phyloP scores from a whole-genome alignment of 2,329 filamentous ascomycete species.

The Fusarium siculi region DNA sequence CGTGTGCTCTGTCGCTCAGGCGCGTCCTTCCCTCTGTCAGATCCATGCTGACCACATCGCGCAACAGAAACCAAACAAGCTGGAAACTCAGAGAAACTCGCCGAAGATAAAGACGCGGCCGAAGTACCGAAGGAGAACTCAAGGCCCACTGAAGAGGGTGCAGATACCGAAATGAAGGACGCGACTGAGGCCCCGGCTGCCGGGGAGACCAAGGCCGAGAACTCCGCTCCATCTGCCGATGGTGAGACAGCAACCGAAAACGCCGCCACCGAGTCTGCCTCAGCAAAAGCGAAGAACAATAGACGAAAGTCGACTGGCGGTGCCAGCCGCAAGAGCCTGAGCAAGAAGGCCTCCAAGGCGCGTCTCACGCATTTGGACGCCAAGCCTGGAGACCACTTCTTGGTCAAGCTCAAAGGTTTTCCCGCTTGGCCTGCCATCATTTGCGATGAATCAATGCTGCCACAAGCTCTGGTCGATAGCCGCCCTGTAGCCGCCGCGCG shows the following conservation, averaged over 20 bases:
- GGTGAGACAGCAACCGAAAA: slow-evolving; percentile 42
- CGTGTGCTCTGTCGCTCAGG: slow-evolving; percentile 25
- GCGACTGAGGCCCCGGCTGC: slow-evolving; percentile 45
- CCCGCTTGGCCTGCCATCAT: slow-evolving; percentile 95
- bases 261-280: slow-evolving; percentile 44
- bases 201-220: slow-evolving; percentile 46
- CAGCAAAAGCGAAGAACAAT: slow-evolving; percentile 56
- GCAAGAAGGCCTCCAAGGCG: slow-evolving; percentile 83
- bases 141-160: slow-evolving; percentile 42
- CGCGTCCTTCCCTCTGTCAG: slow-evolving; percentile 37
- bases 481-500: slow-evolving; percentile 87
- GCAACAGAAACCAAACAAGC: slow-evolving; percentile 44
- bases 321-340: slow-evolving; percentile 81
- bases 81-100: slow-evolving; percentile 46
- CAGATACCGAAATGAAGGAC: slow-evolving; percentile 66
- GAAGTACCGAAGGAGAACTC: slow-evolving; percentile 43
- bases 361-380: slow-evolving; percentile 80
- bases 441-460: slow-evolving; percentile 94
- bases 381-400: slow-evolving; percentile 89
- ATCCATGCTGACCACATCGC: slow-evolving; percentile 44
- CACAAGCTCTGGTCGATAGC: slow-evolving; percentile 76
- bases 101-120: slow-evolving; percentile 43
- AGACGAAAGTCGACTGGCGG: slow-evolving; percentile 80
- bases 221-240: slow-evolving; percentile 40
- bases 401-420: slow-evolving; percentile 93